Evolutionary conservation across 345 rosid species (phyloP), one percentile per base, ranked within the genome.

Genomic region (Dimocarpus longan): DNA sequence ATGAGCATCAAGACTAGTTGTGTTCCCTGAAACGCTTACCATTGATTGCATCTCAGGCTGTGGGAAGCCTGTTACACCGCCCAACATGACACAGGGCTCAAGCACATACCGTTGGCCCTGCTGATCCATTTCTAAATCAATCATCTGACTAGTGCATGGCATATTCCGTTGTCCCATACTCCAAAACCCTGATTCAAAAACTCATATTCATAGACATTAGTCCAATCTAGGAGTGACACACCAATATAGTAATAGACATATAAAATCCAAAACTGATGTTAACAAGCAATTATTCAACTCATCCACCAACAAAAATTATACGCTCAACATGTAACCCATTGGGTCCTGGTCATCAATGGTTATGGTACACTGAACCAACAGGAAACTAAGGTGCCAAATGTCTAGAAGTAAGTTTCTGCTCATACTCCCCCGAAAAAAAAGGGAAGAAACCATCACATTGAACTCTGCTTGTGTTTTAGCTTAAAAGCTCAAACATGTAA

Each of bases 81-180:
- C 88, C 76, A 89, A 50, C 80, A 87, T 71, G 66, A 89, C 74
- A 76, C 88, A 85, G 44, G 92, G 91, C 52, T 90, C 96, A 79
- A 75, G 79, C 71, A 71, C 43, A 79, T 83, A 83, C 54, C 79
- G 78, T 72, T 78, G 93, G 77, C 80, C 78, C 79, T 60, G 83
- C 81, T 76, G 93, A 78, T 90, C 91, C 83, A 84, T 85, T 85
- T 87, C 93, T 76, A 78, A 74, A 85, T 89, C 91, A 77, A 76
- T 80, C 81, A 82, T 80, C 70, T 80, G 92, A 79, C 80, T 84
- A 57, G 80, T 64, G 80, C 86, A 86, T 71, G 66, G 75, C 82
- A 83, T 74, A 79, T 84, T 84, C 83, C 93, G 87, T 65, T 85
- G 88, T 73, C 90, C 89, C 97, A 91, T 91, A 59, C 59, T 82